Evolutionary conservation across 2,329 filamentous ascomycete species (phyloP).

Genomic region (Cytospora piceicola): DNA sequence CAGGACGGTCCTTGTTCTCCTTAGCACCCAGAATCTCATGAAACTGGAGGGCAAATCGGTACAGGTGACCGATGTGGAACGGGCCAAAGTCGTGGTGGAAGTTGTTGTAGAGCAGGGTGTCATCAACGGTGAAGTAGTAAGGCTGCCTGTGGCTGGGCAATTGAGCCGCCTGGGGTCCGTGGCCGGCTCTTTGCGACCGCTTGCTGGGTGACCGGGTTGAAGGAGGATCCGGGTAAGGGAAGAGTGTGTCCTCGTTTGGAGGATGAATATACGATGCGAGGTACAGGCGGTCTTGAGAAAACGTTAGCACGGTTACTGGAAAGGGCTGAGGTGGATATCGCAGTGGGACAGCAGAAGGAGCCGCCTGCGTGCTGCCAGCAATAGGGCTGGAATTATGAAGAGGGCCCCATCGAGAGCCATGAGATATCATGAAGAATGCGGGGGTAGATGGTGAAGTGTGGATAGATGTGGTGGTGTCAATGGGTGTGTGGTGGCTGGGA

Average conservation of each 20-base stretch:
- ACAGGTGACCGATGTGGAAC: slow-evolving; percentile 94
- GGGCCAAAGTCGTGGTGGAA: slow-evolving; percentile 99
- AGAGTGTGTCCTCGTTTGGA: slow-evolving; percentile 79
- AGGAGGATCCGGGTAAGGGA: slow-evolving; percentile 72
- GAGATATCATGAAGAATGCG: slow-evolving; percentile 17
- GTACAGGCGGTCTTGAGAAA: slow-evolving; percentile 80
- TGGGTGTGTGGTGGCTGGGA: slow-evolving; percentile 24
- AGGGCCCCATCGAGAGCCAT: background rate
- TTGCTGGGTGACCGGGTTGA: slow-evolving; percentile 72
- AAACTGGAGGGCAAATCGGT: slow-evolving; percentile 93
- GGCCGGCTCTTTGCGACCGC: slow-evolving; percentile 68
- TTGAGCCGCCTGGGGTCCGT: slow-evolving; percentile 54
- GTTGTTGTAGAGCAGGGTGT: slow-evolving; percentile 91
- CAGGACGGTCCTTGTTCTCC: slow-evolving; percentile 84
- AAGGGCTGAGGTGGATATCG: slow-evolving; percentile 33
- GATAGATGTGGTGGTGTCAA: slow-evolving; percentile 2
- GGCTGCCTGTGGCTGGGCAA: slow-evolving; percentile 63
- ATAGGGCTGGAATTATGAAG: background rate
- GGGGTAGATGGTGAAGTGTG: background rate
- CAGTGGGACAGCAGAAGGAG: slow-evolving; percentile 26
- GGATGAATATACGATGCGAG: slow-evolving; percentile 87
- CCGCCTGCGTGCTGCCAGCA: background rate
- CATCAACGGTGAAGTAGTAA: slow-evolving; percentile 95
- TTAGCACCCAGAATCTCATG: slow-evolving; percentile 93
- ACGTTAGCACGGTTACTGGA: slow-evolving; percentile 43